Evolutionary conservation across 108 stramenopile species (phyloP), one percentile per base, ranked within the genome.

Genomic region (Discostella pseudostelligera): DNA sequence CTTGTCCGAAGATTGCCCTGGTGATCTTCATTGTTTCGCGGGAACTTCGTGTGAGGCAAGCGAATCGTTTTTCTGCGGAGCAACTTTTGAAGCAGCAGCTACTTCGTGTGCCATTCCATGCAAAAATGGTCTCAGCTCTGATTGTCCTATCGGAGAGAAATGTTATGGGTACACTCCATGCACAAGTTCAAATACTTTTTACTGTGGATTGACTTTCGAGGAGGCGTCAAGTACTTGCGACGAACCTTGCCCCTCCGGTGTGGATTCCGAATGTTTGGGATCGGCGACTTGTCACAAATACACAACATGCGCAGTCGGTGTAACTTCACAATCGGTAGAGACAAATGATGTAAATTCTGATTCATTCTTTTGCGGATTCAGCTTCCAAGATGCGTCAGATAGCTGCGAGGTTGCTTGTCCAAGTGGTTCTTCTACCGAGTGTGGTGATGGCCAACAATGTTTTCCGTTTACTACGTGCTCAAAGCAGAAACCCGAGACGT

Each of bases 91-190:
- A 65, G 84, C 90, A 72, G 92, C 92, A 2, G 56, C 88, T 10
- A 35, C 71, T 36, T 59, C 79, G 24, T 93, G 92, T 61, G 47
- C 65, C 0, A 67, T 48, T 10, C 89, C 85, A 8, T 93, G 92
- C 75, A 79, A 87, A 20, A 67, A 60, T 62, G 87, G 87, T 29
- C 61, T 49, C 40, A 57, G 80, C 22, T 43, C 59, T 21, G 84
- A 84, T 9, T 93, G 92, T 72, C 87, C 87, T 0, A 61, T 63
- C 25, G 87, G 80, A n/a, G 70, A 89, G 70, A 72, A 58, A 51
- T 94, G 92, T 59, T 90, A 60, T 75, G 89, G 89, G 29, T 88
- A 89, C 66, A 90, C 89, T 13, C 79, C 92, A 3, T 90, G 92
- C 61, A 42, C 39, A 24, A 66, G 25, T 1, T 24, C 46, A 0